Evolutionary conservation across 2,329 filamentous ascomycete genomes (phyloP), one percentile per base, ranked within the genome.

Genomic region (Blastomyces silverae): DNA sequence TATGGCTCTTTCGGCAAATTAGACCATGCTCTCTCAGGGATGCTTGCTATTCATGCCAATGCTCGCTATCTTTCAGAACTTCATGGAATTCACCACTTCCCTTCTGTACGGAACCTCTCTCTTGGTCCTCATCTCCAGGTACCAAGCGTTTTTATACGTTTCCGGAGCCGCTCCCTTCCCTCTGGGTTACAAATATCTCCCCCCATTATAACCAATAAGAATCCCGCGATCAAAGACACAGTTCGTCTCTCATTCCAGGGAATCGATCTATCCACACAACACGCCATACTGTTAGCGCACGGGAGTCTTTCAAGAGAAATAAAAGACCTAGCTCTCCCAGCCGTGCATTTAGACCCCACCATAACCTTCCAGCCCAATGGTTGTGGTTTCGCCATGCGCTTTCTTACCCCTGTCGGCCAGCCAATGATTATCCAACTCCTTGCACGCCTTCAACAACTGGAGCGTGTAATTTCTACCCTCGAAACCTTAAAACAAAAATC

Each of bases 161-260:
- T 77, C 61, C 70, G 74, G 50, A 62, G 67, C 28, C 68, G 71
- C 2, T 70, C 67, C 22, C 69, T 79, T 42, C 76, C 75, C 15
- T 57, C 67, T 44, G 68, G 69, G 44, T 67, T 78, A 57, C 74
- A 68, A 44, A 69, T 76, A 64, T 64, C 68, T 31, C 67, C 74
- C 46, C 73, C 74, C 34, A 64, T 67, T 44, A 69, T 70, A 2
- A 55, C 71, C 20, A 70, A 69, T 28, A 73, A 65, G 48, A 72
- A 70, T 62, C 66, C 70, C 42, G 70, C 73, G 44, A 65, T 79
- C 8, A 73, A 72, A 59, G 71, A 76, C 44, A 76, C 75, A 8
- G 64, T 79, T 65, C 72, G 73, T 31, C 70, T 79, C 44, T 71
- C 73, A 20, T 79, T 77, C 64, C 70, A 75, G 63, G 77, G 77